These are phyloP conservation scores for Ophiocordyceps camponoti-leonardi DNA, from an alignment of 2,329 filamentous ascomycete genomes.

Conservation along the genomic window DNA sequence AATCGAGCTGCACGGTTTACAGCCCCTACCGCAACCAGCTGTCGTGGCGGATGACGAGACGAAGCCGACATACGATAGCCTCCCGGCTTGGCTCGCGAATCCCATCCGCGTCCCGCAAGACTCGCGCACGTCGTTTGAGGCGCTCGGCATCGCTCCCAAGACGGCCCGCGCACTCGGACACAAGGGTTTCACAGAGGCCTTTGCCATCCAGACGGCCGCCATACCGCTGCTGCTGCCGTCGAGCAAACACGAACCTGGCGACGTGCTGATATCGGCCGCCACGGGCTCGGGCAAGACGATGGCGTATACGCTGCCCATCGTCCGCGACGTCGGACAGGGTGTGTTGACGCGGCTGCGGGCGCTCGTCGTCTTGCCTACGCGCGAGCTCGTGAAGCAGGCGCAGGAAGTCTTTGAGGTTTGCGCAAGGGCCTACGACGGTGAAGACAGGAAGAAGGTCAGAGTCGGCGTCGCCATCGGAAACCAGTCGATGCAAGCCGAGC, in stretches of 20 bases:
- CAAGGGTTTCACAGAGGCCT: slow-evolving; percentile 29
- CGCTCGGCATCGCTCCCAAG: slow-evolving; percentile 43
- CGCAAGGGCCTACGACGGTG: slow-evolving; percentile 38
- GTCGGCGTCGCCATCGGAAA: slow-evolving; percentile 73
- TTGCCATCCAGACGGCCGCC: slow-evolving; percentile 30
- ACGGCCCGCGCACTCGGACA: slow-evolving; percentile 44
- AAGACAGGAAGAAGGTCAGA: slow-evolving; percentile 48
- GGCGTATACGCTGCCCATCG: slow-evolving; percentile 74
- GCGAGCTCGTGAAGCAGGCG: slow-evolving; percentile 79
- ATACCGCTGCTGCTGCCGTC: slow-evolving; percentile 63
- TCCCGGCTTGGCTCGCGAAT: slow-evolving; percentile 66
- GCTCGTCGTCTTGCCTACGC: slow-evolving; percentile 75
- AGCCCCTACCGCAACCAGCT: slow-evolving; percentile 66
- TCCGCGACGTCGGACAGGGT: slow-evolving; percentile 54
- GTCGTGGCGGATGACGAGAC: slow-evolving; percentile 37
- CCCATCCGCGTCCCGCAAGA: slow-evolving; percentile 53
- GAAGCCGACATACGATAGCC: slow-evolving; percentile 54
- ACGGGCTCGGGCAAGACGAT: slow-evolving; percentile 94
- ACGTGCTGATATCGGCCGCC: slow-evolving; percentile 78
- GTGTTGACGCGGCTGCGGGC: slow-evolving; percentile 53
- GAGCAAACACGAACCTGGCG: slow-evolving; percentile 44
- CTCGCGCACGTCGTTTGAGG: slow-evolving; percentile 40
- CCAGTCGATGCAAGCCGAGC: slow-evolving; percentile 52
- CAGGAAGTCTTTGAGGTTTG: slow-evolving; percentile 63
- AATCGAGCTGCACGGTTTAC: slow-evolving; percentile 48